These are phyloP conservation scores for Blastosporella zonata DNA, from an alignment of 1,284 basidiomycete genomes.

Conservation along the genomic window DNA sequence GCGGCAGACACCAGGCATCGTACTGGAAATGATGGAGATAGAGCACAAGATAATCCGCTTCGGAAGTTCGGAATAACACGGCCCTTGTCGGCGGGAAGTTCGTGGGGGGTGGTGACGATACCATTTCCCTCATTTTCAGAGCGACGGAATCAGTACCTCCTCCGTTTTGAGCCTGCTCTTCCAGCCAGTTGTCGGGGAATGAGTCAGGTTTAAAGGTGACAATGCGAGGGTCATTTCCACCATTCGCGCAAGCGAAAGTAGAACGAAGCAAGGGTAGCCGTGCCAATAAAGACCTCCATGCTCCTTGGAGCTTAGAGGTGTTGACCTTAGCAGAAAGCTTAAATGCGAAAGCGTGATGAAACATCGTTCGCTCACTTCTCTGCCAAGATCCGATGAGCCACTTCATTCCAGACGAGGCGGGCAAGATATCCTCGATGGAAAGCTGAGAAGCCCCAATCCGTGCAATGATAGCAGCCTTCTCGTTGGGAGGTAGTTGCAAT, in stretches of 20 bases:
- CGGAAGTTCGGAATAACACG: constrained; percentile 28
- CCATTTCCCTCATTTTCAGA: constrained; percentile 31
- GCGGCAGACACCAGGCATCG: constrained; percentile 46
- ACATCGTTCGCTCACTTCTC: constrained; percentile 37
- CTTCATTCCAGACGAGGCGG: constrained; percentile 36
- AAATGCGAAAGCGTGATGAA: constrained; percentile 46
- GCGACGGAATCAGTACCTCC: constrained; percentile 21
- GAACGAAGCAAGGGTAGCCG: constrained; percentile 43
- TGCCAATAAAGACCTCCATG: constrained; percentile 37
- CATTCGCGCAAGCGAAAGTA: constrained; percentile 35
- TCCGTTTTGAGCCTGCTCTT: constrained; percentile 21
- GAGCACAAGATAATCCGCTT: constrained; percentile 35
- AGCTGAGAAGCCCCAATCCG: constrained; percentile 18
- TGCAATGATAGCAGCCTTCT: constrained; percentile 20
- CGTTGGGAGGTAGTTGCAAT: constrained; percentile 11
- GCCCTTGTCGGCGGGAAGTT: constrained; percentile 33
- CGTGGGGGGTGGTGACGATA: constrained; percentile 34
- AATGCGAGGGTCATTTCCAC: constrained; percentile 31
- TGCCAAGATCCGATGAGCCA: constrained; percentile 44
- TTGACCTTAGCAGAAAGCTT: constrained; percentile 32
- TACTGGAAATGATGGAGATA: constrained; percentile 52
- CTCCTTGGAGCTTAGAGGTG: constrained; percentile 25
- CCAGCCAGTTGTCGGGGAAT: constrained; percentile 24
- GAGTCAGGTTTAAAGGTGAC: constrained; percentile 34
- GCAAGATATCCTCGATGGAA: constrained; percentile 22